Conservation (phyloP, 768 basidiomycete genomes). For the Hydnomerulius pinastri region DNA sequence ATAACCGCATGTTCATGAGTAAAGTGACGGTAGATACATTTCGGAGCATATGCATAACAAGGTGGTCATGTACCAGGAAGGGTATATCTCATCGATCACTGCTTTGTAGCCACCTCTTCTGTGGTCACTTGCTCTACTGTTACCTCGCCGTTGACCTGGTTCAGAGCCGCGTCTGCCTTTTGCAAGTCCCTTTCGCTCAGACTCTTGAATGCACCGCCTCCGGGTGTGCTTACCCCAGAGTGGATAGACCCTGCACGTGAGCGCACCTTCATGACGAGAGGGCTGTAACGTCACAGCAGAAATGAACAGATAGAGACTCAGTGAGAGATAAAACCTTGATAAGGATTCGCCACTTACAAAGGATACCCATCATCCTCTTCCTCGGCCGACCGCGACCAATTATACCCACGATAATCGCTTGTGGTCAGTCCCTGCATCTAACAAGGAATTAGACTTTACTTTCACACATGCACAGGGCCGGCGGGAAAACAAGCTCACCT, state of each 20-base stretch:
- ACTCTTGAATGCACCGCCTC: constrained; percentile 76
- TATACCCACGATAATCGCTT: constrained; percentile 73
- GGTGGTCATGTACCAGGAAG: not conserved
- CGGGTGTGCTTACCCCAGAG: constrained; percentile 81
- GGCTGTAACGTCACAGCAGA: constrained; percentile 46
- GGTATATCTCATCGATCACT: not conserved
- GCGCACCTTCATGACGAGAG: constrained; percentile 86
- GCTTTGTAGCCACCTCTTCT: not conserved
- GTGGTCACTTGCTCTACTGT: not conserved
- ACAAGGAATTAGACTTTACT: not conserved
- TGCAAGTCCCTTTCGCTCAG: constrained; percentile 86
- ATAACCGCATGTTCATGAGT: not conserved
- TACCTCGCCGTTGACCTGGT: constrained; percentile 46
- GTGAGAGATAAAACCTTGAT: constrained; percentile 10
- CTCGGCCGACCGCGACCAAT: constrained; percentile 58
- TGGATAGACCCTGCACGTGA: constrained; percentile 78
- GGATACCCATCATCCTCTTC: constrained; percentile 93
- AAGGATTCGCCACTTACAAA: constrained; percentile 56
- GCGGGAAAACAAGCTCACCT: constrained; percentile 45
- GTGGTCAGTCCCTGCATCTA: constrained; percentile 88
- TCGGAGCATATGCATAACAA: constrained; percentile 5
- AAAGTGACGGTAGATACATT: constrained; percentile 17
- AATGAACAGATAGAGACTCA: constrained; percentile 6
- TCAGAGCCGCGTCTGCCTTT: constrained; percentile 87
- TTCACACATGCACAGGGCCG: not conserved